Evolutionary conservation across 106 monocot genomes (phyloP), one percentile per base, ranked within the genome.

Genomic region (Amphibolis antarctica): DNA sequence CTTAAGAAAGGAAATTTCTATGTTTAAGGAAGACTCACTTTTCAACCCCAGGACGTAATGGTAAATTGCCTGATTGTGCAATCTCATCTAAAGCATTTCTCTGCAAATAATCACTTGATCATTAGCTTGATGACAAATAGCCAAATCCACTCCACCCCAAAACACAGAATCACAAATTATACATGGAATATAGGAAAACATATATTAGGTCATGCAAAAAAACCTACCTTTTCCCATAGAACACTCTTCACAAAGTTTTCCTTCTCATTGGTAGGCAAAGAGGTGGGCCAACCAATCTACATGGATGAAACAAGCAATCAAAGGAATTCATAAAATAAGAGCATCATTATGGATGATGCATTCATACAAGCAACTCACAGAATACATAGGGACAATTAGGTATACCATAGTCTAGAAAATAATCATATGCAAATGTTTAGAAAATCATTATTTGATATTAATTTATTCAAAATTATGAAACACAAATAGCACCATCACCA

Each of bases 11-110:
- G 36, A 4, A 4, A 36, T 36, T 36, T 2, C 36, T 4, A 2
- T 36, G 36, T 36, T 7, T 36, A 21, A 24, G 23, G 2, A 57
- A 57, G 18, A 73, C 74, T 80, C 52, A 84, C 96, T 71, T 74
- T 54, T 96, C 86, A 64, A 84, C 89, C 69, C 96, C 89, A 76
- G 89, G 90, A 25, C 86, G 86, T 66, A 89, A 75, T 60, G 84
- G 68, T 43, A 90, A 73, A 64, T 64, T 80, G 62, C 80, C 74
- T 66, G 96, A 86, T 44, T 70, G 56, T 1, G 68, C 77, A 80
- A 77, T 73, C 23, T 84, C 90, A 69, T 90, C 86, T 65, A 96
- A 76, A 69, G 84, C 82, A 67, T 82, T 80, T 53, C 55, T 28
- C 96, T 96, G 84, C 17, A 20, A 79, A 71, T 28, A 85, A 67